Evolutionary conservation across 495 filamentous ascomycete species (phyloP), one percentile per base, ranked within the genome.

Genomic region (Tirmania nivea): DNA sequence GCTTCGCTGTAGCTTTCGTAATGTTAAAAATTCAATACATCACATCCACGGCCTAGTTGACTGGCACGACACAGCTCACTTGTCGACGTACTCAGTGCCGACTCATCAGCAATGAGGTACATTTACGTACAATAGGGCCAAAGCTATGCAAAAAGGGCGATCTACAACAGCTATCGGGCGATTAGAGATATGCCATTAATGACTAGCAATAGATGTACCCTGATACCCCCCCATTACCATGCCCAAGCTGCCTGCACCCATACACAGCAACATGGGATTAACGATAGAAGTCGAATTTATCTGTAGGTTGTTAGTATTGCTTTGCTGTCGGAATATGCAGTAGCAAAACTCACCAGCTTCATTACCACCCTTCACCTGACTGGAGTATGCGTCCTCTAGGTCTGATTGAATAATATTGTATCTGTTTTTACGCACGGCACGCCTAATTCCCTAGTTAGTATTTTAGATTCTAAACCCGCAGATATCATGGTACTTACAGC

Each of bases 361-460:
- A 51, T 76, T 78, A 51, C 81, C 76, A 52, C 81, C 83, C 75
- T 94, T 95, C 56, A 97, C 90, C 66, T 97, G 90, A 62, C 81
- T 85, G 11, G 83, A 78, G 64, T 97, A 97, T 7, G 92, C 88
- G 68, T 95, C 88, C 66, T 97, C 90, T 50, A 97, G 71, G 65
- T 97, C 90, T 47, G 73, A 75, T 70, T 96, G 92, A 61, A 97
- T 94, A 66, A 97, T 96, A 64, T 96, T 95, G 69, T 97, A 97
- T 57, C 90, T 73, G 67, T 97, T 97, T 77, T 97, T 97, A 62
- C 90, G 75, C 51, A 97, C 92, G 45, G 90, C 90, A 53, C 90
- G 77, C 11, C 48, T 50, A 45, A 21, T 25, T 3, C n/a, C 20
- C n/a, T 31, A 17, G 20, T 50, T 25, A 50, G 48, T 31, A 19